These are phyloP conservation scores for Pseudogymnoascus sp. DNA, from an alignment of 2,329 filamentous ascomycete genomes.

Conservation along the genomic window DNA sequence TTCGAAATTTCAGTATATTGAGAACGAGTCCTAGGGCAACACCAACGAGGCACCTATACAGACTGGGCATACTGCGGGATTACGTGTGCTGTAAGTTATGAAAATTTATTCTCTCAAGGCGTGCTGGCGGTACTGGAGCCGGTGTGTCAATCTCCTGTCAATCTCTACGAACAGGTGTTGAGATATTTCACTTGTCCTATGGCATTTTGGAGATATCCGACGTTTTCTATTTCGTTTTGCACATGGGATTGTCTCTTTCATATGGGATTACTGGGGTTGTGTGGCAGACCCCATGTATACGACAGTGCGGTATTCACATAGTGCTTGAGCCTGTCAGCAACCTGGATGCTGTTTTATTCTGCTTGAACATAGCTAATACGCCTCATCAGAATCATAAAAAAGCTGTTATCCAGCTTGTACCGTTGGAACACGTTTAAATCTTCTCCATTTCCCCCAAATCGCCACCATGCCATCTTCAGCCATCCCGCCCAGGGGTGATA, in stretches of 20 bases:
- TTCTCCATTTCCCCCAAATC: background rate
- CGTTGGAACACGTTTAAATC: background rate
- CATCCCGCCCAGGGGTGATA: slow-evolving; percentile 72
- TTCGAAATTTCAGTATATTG: background rate
- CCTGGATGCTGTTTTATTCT: background rate
- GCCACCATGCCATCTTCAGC: slow-evolving; percentile 73
- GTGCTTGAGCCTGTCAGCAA: background rate
- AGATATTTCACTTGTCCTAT: background rate
- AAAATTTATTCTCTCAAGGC: background rate
- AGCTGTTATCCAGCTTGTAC: background rate
- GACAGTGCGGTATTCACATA: background rate
- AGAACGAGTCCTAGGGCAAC: background rate
- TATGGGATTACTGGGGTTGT: background rate
- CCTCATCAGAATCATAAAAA: background rate
- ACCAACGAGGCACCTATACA: background rate
- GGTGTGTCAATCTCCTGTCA: background rate
- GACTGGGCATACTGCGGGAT: too few species aligned
- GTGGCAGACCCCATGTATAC: background rate
- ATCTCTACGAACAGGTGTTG: background rate
- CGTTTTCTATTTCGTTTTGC: background rate
- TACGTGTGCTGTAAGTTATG: background rate
- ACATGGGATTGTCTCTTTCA: background rate
- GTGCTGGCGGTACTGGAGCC: background rate
- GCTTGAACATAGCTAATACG: background rate
- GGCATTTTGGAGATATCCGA: background rate